Conservation (phyloP, 2,329 filamentous ascomycete genomes). For the Penicillium italicum region DNA sequence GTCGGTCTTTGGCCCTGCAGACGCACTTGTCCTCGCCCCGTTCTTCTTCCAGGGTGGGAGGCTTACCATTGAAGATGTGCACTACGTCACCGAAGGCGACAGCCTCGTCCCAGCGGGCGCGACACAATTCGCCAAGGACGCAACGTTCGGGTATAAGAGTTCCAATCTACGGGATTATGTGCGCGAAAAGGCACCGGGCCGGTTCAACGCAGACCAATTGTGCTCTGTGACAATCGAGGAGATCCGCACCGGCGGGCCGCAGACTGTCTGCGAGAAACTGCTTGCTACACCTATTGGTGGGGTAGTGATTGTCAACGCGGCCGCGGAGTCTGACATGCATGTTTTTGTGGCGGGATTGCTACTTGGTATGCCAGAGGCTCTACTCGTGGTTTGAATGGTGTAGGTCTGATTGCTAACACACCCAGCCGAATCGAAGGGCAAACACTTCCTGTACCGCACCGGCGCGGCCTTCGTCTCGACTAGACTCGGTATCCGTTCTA, state of each 20-base stretch:
- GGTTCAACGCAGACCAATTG: conserved; percentile 40
- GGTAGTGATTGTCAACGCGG: conserved; percentile 53
- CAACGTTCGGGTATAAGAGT: conserved; percentile 55
- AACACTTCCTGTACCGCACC: conserved; percentile 47
- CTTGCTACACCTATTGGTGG: conserved; percentile 35
- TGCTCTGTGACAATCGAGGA: conserved; percentile 47
- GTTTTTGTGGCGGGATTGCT: conserved; percentile 53
- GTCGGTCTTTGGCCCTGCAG: conserved; percentile 48
- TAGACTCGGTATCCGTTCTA: conserved; percentile 51
- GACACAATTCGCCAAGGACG: conserved; percentile 57
- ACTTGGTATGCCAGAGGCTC: conserved; percentile 21
- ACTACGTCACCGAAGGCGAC: conserved; percentile 55
- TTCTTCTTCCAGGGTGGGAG: conserved; percentile 59
- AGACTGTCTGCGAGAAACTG: conserved; percentile 44
- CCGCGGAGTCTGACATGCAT: conserved; percentile 54
- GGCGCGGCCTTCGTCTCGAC: conserved; percentile 50
- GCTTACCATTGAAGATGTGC: conserved; percentile 56
- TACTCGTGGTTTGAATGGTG: background rate
- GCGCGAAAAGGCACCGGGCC: conserved; percentile 51
- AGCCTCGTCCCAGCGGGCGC: conserved; percentile 49
- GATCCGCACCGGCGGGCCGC: conserved; percentile 47
- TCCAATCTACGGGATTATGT: conserved; percentile 55
- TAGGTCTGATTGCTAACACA: background rate
- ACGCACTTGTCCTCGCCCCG: conserved; percentile 55
- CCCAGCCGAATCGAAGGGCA: conserved; percentile 37